Base-by-base conservation (phyloP, 169 alveolate species). In the Theileria orientalis region DNA sequence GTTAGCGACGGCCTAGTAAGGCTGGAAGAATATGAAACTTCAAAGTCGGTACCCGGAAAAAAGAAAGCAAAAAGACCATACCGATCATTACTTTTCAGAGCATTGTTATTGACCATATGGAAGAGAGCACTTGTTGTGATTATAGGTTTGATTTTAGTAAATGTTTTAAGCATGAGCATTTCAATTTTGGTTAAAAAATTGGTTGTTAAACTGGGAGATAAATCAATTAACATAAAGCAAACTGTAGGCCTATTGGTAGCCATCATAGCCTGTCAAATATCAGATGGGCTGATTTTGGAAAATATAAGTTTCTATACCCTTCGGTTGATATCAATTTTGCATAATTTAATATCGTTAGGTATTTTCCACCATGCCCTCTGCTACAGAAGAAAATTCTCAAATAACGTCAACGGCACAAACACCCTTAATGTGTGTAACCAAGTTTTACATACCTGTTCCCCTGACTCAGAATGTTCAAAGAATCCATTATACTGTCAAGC, bases 401-500 rank as follows among this genome's bases (percentile, higher is more conserved):
- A 42, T 37, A 9, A 61, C 21, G 30, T 61, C 52, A 21, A 61
- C 40, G 70, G 59, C 8, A 5, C 25, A 2, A 42, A 42, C 25
- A 3, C 59, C 8, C 9, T 54, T 1, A 27, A 54, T 54, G 59
- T 40, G 1, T 61, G 70, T 19, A 61, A 61, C 9, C 1, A 44
- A 14, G 56, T 61, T 19, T 16, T 61, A 3, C 70, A 64, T 5
- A 46, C 54, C 41, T 33, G 64, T 23, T 3, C 37, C 2, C 54
- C 30, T 0, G 37, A 35, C 6, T 33, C 32, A 1, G 49, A 9
- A 9, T 79, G 87, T 23, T 49, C 75, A 7, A 16, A 33, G 11
- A 79, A 79, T 37, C 87, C 87, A 14, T 52, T 61, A 16, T 5
- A n/a, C 23, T 79, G 87, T 46, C 83, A 85, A 14, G 76, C 83